Evolutionary conservation across 2,329 filamentous ascomycete genomes (phyloP).

Genomic region (Ilyonectria robusta): DNA sequence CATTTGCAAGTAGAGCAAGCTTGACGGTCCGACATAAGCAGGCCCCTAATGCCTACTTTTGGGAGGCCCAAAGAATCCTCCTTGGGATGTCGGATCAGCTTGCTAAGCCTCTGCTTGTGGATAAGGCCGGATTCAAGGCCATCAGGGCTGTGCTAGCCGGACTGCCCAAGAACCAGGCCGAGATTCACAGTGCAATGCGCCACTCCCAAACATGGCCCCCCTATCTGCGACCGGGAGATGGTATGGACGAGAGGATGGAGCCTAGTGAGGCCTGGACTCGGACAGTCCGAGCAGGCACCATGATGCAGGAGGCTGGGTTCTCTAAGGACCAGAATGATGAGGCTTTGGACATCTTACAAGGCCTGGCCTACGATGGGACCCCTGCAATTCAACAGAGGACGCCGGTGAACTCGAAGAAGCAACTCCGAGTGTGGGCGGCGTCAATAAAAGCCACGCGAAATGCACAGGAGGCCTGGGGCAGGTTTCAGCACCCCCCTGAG

Average conservation of each 20-base stretch:
- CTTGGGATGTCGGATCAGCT: conserved; percentile 66
- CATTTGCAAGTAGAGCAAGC: conserved; percentile 46
- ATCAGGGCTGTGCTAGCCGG: conserved; percentile 69
- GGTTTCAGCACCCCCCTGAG: conserved; percentile 58
- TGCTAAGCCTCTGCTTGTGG: conserved; percentile 65
- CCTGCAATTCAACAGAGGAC: conserved; percentile 69
- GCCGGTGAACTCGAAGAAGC: conserved; percentile 34
- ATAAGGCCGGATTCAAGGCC: conserved; percentile 65
- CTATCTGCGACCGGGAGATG: conserved; percentile 70
- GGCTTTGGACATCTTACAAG: conserved; percentile 67
- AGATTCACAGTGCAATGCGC: conserved; percentile 63
- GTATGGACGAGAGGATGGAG: conserved; percentile 69
- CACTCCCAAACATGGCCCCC: conserved; percentile 72
- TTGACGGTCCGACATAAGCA: conserved; percentile 43
- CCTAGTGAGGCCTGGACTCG: conserved; percentile 68
- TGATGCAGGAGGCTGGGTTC: conserved; percentile 72
- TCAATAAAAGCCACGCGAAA: conserved; percentile 72
- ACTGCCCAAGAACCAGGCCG: conserved; percentile 65
- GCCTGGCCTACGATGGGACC: conserved; percentile 62
- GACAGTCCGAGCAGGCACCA: conserved; percentile 65
- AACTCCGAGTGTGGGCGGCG: conserved; percentile 65
- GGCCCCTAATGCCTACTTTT: conserved; percentile 56
- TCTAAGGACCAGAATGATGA: conserved; percentile 61
- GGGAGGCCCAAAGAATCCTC: conserved; percentile 70
- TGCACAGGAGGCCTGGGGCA: conserved; percentile 72